Percentiles rank a stretch among this genome's conserved stretches.
Evolutionary conservation across 495 filamentous ascomycete genomes (phyloP).

Genomic region (Rhizodiscina lignyota): DNA sequence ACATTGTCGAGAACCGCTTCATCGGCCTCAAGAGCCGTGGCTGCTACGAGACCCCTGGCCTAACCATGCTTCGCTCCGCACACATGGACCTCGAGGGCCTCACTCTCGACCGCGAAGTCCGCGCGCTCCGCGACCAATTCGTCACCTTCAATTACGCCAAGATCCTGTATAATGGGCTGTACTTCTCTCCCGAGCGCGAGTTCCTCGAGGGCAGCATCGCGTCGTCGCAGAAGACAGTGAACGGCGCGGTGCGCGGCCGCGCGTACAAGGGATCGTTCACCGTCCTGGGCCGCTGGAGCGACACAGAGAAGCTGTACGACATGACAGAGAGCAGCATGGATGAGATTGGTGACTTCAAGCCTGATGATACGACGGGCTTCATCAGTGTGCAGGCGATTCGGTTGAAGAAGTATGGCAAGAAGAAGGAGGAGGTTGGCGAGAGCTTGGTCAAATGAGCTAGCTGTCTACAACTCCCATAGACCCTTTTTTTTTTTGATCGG

Average conservation of each 20-base stretch:
- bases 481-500: no score
- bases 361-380: slow-evolving; percentile 60
- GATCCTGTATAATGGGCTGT: slow-evolving; percentile 66
- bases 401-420: slow-evolving; percentile 73
- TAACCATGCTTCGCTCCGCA: slow-evolving; percentile 58
- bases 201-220: slow-evolving; percentile 59
- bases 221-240: slow-evolving; percentile 45
- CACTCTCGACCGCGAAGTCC: slow-evolving; percentile 69
- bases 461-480: no score
- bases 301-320: slow-evolving; percentile 76
- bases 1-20: slow-evolving; percentile 86
- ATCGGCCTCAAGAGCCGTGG: slow-evolving; percentile 76
- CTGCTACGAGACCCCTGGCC: slow-evolving; percentile 72
- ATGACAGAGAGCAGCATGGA: slow-evolving; percentile 76
- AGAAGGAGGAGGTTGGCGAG: slow-evolving; percentile 47
- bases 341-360: slow-evolving; percentile 63
- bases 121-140: slow-evolving; percentile 66
- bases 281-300: slow-evolving; percentile 56
- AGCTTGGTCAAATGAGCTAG: slow-evolving; percentile 2
- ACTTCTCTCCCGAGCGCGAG: slow-evolving; percentile 68
- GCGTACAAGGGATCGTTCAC: slow-evolving; percentile 63
- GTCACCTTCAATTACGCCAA: slow-evolving; percentile 57
- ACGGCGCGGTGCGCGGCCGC: slow-evolving; percentile 43
- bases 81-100: slow-evolving; percentile 78
- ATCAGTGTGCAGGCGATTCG: slow-evolving; percentile 71